phyloP scores from a whole-genome alignment of 2,329 filamentous ascomycete species.

The Fusarium floridanum region DNA sequence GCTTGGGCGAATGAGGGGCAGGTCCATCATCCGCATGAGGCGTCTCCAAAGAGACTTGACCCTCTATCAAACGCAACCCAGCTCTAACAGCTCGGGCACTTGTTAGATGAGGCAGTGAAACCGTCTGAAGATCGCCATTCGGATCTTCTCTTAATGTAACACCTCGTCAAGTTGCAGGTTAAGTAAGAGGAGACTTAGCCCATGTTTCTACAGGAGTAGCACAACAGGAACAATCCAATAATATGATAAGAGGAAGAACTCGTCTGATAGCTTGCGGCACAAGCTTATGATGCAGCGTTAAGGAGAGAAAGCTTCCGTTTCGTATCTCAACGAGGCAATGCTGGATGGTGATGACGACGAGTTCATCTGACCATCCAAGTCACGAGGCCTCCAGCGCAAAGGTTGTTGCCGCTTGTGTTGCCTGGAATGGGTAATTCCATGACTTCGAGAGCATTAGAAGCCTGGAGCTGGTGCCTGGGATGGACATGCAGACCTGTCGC shows the following conservation, averaged over 20 bases:
- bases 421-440: slow-evolving; percentile 16
- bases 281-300: slow-evolving; percentile 9
- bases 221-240: not conserved
- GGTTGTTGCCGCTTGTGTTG: slow-evolving; percentile 30
- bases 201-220: not conserved
- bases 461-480: slow-evolving; percentile 37
- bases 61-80: not conserved
- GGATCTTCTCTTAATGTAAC: not conserved
- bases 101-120: slow-evolving; percentile 9
- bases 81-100: not conserved
- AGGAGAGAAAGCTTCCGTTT: slow-evolving; percentile 9
- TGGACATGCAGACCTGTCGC: slow-evolving; percentile 26
- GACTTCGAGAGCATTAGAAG: slow-evolving; percentile 14
- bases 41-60: not conserved
- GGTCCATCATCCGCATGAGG: not conserved
- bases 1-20: slow-evolving; percentile 28
- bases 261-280: slow-evolving; percentile 3
- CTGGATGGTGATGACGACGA: slow-evolving; percentile 34
- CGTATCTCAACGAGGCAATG: slow-evolving; percentile 11
- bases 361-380: slow-evolving; percentile 26
- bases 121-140: not conserved
- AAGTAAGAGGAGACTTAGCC: not conserved
- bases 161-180: slow-evolving; percentile 5
- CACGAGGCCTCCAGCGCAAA: slow-evolving; percentile 32
- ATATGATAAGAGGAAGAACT: slow-evolving; percentile 8